Base-by-base conservation (phyloP, 108 stramenopile genomes). In the Craspedostauros australis region DNA sequence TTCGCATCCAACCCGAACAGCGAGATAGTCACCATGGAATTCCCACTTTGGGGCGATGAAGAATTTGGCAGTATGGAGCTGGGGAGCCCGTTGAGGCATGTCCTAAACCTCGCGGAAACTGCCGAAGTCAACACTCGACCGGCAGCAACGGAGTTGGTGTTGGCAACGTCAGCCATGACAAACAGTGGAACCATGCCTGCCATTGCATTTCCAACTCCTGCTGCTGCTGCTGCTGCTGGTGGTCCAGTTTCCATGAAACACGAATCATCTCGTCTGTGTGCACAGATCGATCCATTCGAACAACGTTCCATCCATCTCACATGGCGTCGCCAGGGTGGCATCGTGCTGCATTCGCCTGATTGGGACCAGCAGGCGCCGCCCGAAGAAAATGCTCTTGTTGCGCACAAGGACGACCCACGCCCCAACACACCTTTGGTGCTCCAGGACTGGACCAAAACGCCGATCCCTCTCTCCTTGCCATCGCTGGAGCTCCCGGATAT, bases 21-120 rank as follows among this genome's bases (percentile, higher is more conserved):
- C 19, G 58, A 75, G 33, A 14, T 86, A 5, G 64, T 71, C 32
- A 44, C 79, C 18, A 77, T 91, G 53, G 84, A 87, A 46, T 80
- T 91, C 61, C 90, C 86, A 9, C 59, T 91, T 33, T 86, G 80
- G 80, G 86, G 90, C 20, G 84, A 91, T 50, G 66, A 72, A 18
- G 83, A 86, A 30, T 83, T 85, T 41, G 86, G 83, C 39, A 82
- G 79, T 21, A 73, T 91, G 79, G 85, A 91, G 39, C 69, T 91
- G 22, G 90, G 86, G 38, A 68, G 77, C 47, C 85, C 89, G 1
- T 39, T 83, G 18, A 65, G 82, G 12, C 76, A 79, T 54, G 74
- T 82, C 29, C 61, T 86, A 46, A 43, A 70, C 2, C 51, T 78
- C 7, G 47, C 49, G 16, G 63, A 50, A 21, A 12, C 14, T 28